phyloP scores from a whole-genome alignment of 257 asterid genomes.

The Solanum ahanhuiri region DNA sequence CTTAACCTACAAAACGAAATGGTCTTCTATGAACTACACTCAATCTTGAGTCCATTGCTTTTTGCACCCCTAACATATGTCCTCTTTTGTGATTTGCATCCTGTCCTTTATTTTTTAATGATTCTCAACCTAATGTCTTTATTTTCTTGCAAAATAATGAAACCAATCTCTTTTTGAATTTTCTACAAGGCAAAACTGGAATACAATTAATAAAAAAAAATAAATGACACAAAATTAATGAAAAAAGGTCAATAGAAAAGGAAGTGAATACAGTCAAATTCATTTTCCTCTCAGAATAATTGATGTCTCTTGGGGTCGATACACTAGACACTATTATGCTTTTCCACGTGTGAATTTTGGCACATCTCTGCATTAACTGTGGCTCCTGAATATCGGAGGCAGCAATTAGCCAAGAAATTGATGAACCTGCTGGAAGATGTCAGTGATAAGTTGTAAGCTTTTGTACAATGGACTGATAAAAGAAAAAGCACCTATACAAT shows the following conservation, averaged over 20 bases:
- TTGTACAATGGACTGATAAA: not conserved
- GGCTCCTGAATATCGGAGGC: slow-evolving; percentile 87
- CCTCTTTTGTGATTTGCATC: not conserved
- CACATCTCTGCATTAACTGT: slow-evolving; percentile 90
- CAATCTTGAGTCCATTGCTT: not conserved
- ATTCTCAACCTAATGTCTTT: not conserved
- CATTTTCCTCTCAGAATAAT: not conserved
- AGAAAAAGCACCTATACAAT: not conserved
- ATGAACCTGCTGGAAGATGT: slow-evolving; percentile 86
- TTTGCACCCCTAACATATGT: not conserved
- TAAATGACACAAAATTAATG: not conserved
- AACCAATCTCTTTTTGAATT: not conserved
- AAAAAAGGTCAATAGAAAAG: not conserved
- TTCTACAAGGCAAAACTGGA: not conserved
- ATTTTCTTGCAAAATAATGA: not conserved
- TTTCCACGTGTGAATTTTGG: slow-evolving; percentile 63
- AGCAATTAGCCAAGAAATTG: slow-evolving; percentile 86
- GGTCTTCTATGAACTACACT: not conserved
- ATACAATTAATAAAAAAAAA: not conserved
- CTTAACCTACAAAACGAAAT: not conserved
- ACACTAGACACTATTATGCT: not conserved
- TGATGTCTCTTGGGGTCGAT: not conserved
- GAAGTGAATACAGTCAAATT: not conserved
- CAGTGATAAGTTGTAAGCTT: slow-evolving; percentile 74
- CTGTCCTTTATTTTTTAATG: not conserved